Conservation (phyloP, 129 eudicot species). For the Ambrosia trifida region DNA sequence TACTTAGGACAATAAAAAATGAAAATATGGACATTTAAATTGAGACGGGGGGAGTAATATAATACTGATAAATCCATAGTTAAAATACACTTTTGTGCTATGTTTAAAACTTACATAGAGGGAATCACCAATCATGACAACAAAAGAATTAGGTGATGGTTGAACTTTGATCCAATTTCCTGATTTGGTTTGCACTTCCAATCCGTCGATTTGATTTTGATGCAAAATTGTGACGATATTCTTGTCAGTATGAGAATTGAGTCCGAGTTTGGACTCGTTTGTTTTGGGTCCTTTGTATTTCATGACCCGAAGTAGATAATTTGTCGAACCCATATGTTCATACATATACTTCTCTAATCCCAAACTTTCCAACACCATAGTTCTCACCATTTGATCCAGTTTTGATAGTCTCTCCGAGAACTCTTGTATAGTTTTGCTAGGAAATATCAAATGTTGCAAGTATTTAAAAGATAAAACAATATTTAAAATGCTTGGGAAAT, state of each 20-base stretch:
- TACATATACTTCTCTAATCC: constrained; percentile 52
- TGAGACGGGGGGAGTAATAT: too few relatives aligned
- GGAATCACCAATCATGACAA: constrained; percentile 75
- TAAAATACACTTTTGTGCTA: not conserved
- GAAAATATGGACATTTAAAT: too few relatives aligned
- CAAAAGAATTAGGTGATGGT: constrained; percentile 51
- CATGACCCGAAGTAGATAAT: constrained; percentile 61
- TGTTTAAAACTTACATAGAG: constrained; percentile 41
- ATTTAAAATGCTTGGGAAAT: too few relatives aligned
- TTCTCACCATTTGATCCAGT: constrained; percentile 54
- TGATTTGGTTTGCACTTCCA: constrained; percentile 56
- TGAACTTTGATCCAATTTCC: constrained; percentile 56
- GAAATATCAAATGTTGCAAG: constrained; percentile 1
- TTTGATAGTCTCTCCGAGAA: constrained; percentile 50
- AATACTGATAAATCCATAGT: not conserved
- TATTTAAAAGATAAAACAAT: too few relatives aligned
- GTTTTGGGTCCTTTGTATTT: constrained; percentile 59
- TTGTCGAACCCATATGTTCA: constrained; percentile 58
- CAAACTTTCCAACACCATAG: constrained; percentile 64
- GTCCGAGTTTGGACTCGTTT: constrained; percentile 46
- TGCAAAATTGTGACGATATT: constrained; percentile 63
- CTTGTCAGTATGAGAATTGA: constrained; percentile 62
- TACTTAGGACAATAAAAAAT: too few relatives aligned
- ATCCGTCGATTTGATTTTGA: constrained; percentile 54
- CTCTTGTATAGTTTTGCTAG: constrained; percentile 48